Conservation (phyloP, 345 rosid species). For the Eucalyptus rudis region DNA sequence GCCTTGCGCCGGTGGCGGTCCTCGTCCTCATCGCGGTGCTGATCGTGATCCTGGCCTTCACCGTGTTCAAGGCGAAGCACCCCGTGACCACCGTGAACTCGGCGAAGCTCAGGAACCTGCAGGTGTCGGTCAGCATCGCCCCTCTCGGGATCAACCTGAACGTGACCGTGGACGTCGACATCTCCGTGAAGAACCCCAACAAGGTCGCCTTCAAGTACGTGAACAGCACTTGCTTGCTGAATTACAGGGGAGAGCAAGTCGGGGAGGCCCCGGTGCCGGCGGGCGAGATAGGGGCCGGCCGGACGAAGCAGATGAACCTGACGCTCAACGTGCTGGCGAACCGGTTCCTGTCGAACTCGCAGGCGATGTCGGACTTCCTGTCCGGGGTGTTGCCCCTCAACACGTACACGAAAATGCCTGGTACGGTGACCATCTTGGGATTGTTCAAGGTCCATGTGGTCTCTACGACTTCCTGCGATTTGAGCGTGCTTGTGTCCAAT, state of each 20-base stretch:
- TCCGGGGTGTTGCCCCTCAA: conserved; percentile 31
- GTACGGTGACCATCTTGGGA: conserved; percentile 39
- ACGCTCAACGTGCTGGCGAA: conserved; percentile 55
- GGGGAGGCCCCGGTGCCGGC: conserved; percentile 71
- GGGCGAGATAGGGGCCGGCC: conserved; percentile 23
- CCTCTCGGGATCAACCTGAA: conserved; percentile 22
- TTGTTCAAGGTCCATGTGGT: conserved; percentile 27
- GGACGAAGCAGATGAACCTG: conserved; percentile 35
- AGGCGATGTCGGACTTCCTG: conserved; percentile 18
- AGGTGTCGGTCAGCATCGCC: conserved; percentile 5
- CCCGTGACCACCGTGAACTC: conserved; percentile 39
- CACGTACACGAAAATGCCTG: conserved; percentile 27
- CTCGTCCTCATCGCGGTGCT: conserved; percentile 17
- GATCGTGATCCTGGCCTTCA: conserved; percentile 36
- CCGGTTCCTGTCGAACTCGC: conserved; percentile 29
- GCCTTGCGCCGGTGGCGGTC: conserved; percentile 8
- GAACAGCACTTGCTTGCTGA: conserved; percentile 23
- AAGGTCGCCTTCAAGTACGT: conserved; percentile 45
- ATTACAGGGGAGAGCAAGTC: conserved; percentile 42
- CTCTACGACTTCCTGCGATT: conserved; percentile 43
- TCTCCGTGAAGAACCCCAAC: conserved; percentile 60
- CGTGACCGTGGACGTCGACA: conserved; percentile 27
- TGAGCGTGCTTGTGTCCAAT: conserved; percentile 24
- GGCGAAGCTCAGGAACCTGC: conserved; percentile 16
- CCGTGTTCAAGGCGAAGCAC: conserved; percentile 65